Evolutionary conservation across 768 basidiomycete species (phyloP).

Genomic region (Rhodotorula toruloides): DNA sequence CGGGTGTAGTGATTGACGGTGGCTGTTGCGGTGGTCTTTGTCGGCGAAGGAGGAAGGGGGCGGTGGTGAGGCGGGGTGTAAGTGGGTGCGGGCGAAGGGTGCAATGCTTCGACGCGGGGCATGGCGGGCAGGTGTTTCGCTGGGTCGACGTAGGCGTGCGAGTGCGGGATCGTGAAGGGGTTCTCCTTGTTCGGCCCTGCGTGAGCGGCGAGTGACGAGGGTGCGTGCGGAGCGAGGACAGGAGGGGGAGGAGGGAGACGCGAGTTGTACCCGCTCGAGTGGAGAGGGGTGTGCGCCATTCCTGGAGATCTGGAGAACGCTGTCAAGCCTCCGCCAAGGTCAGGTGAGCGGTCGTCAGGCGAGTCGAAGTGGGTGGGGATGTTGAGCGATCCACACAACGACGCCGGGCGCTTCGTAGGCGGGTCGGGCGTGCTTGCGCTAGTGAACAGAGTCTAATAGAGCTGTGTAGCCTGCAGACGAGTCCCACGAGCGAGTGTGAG

Average conservation of each 20-base stretch:
- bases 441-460: too few relatives aligned
- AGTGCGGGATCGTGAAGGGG: neutral
- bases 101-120: neutral
- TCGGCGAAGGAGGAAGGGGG: constrained; percentile 6
- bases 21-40: neutral
- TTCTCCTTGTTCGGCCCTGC: constrained; percentile 18
- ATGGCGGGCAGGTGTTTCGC: neutral
- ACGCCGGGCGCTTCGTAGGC: too few relatives aligned
- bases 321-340: too few relatives aligned
- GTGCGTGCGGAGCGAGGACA: neutral
- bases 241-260: neutral
- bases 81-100: neutral
- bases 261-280: neutral
- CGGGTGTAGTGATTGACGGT: constrained; percentile 26
- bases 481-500: too few relatives aligned
- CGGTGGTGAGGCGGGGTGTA: neutral
- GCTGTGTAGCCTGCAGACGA: too few relatives aligned
- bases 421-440: too few relatives aligned
- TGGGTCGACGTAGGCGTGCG: too few relatives aligned
- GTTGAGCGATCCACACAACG: too few relatives aligned
- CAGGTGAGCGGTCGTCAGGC: too few relatives aligned
- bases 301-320: neutral
- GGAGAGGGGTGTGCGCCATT: constrained; percentile 15
- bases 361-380: too few relatives aligned
- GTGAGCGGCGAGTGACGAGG: neutral